Base-by-base conservation (phyloP, 495 filamentous ascomycete species). In the Terfezia boudieri region DNA sequence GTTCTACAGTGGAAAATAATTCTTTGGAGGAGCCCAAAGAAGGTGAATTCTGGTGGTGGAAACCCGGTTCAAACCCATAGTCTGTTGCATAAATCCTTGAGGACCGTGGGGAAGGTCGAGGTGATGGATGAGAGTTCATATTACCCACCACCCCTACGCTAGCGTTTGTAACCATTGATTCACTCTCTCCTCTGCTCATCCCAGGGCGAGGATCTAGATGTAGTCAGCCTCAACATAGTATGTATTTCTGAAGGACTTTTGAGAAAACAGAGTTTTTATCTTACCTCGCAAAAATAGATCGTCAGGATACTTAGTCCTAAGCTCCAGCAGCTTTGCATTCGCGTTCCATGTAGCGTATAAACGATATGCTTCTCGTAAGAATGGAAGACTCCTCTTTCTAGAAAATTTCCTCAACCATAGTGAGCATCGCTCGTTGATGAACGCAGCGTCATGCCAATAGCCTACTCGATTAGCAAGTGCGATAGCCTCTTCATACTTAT, bases 401-500 rank as follows among this genome's bases (percentile, higher is more conserved):
- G 62, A 65, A 49, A 61, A 56, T 7, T 51, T 55, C 43, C 49
- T 58, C 14, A 65, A 49, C 62, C 62, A 65, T 23, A 49, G 48
- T 36, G 62, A 62, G 36, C 62, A 64, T 20, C 62, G 62, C 36
- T 65, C 62, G 36, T 60, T 65, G 11, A 60, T 55, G 20, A 65
- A 65, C 1, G 62, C 62, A n/a, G 62, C 57, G 50, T 65, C 62
- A 48, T 65, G 62, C 12, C 59, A 43, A 51, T 64, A 65, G 1
- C 59, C 58, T 23, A 46, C 59, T 51, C 58, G 56, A 37, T 36
- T 59, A 8, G 62, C 62, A 7, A 65, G 59, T 35, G 59, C 54
- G 48, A 65, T 64, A 5, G 62, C 62, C n/a, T 62, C 50, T 43
- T 65, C 62, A 37, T 65, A 65, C 43, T 56, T 58, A 48, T 65